These are phyloP conservation scores for Alternaria brassicicola DNA, from an alignment of 2,329 filamentous ascomycete genomes.

Conservation along the genomic window DNA sequence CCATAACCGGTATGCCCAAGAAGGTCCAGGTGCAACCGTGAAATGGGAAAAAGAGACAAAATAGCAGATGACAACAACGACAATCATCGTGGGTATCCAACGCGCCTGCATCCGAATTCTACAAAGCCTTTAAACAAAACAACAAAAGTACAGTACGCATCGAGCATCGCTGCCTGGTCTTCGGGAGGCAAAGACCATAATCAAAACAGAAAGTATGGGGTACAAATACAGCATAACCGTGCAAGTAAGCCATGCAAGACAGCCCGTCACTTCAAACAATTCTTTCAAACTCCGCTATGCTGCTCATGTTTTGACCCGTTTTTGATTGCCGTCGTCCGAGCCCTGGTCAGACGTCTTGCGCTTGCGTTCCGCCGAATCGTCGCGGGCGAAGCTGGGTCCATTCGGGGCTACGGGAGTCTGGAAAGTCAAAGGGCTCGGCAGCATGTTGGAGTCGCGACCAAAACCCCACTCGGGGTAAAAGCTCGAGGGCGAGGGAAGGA, in stretches of 20 bases:
- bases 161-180: slow-evolving; percentile 15
- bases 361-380: slow-evolving; percentile 50
- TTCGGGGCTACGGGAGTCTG: slow-evolving; percentile 71
- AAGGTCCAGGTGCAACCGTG: slow-evolving; percentile 10
- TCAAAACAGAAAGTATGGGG: slow-evolving; percentile 6
- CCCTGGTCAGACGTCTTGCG: slow-evolving; percentile 51
- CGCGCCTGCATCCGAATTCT: slow-evolving; percentile 26
- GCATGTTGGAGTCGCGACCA: slow-evolving; percentile 77
- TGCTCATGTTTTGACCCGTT: slow-evolving; percentile 45
- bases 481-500: slow-evolving; percentile 86
- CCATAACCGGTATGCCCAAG: slow-evolving; percentile 9
- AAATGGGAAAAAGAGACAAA: slow-evolving; percentile 24
- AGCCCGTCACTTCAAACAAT: background rate
- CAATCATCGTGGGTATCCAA: slow-evolving; percentile 38
- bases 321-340: slow-evolving; percentile 45
- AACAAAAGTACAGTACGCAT: slow-evolving; percentile 6
- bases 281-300: background rate
- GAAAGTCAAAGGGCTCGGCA: slow-evolving; percentile 92
- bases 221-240: slow-evolving; percentile 16
- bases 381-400: slow-evolving; percentile 53
- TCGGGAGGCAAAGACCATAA: slow-evolving; percentile 9
- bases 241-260: background rate
- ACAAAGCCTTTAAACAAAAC: slow-evolving; percentile 5
- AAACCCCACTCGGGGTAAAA: slow-evolving; percentile 95
- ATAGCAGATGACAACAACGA: slow-evolving; percentile 4